These are phyloP conservation scores for Myriosclerotinia duriaeana DNA, from an alignment of 2,329 filamentous ascomycete species.

Conservation along the genomic window DNA sequence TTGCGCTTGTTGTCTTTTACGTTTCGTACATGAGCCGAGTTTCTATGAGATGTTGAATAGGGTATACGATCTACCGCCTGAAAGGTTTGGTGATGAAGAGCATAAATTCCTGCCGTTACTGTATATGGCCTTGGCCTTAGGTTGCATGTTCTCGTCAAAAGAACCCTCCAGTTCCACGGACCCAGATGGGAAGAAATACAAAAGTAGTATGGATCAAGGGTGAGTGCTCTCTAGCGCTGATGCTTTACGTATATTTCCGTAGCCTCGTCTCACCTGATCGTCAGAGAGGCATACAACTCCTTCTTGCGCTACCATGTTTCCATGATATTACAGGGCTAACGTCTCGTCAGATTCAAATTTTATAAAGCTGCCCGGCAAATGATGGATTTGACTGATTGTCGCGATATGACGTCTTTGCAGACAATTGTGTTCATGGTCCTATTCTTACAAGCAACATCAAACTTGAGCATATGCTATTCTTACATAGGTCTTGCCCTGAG, in stretches of 20 bases:
- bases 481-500: slow-evolving; percentile 77
- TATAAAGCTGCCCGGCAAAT: slow-evolving; percentile 67
- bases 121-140: slow-evolving; percentile 69
- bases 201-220: slow-evolving; percentile 56
- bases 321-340: slow-evolving; percentile 22
- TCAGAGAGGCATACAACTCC: neutral
- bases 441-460: slow-evolving; percentile 77
- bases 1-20: slow-evolving; percentile 58
- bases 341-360: slow-evolving; percentile 63
- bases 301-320: neutral
- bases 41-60: slow-evolving; percentile 77
- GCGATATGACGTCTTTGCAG: slow-evolving; percentile 72
- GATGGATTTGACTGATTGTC: slow-evolving; percentile 66
- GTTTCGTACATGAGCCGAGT: slow-evolving; percentile 76
- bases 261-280: slow-evolving; percentile 1
- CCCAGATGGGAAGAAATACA: slow-evolving; percentile 50
- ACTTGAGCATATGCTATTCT: slow-evolving; percentile 75
- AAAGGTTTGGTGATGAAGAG: slow-evolving; percentile 63
- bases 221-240: slow-evolving; percentile 39
- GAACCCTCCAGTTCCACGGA: slow-evolving; percentile 50
- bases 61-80: slow-evolving; percentile 69
- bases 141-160: slow-evolving; percentile 70
- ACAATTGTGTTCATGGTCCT: slow-evolving; percentile 77
- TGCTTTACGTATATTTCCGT: slow-evolving; percentile 1
- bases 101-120: slow-evolving; percentile 68